A percentile compares a stretch with the other conserved stretches of the same genome.
phyloP scores from a whole-genome alignment of 2,329 filamentous ascomycete genomes.

The Penicillium sp. region DNA sequence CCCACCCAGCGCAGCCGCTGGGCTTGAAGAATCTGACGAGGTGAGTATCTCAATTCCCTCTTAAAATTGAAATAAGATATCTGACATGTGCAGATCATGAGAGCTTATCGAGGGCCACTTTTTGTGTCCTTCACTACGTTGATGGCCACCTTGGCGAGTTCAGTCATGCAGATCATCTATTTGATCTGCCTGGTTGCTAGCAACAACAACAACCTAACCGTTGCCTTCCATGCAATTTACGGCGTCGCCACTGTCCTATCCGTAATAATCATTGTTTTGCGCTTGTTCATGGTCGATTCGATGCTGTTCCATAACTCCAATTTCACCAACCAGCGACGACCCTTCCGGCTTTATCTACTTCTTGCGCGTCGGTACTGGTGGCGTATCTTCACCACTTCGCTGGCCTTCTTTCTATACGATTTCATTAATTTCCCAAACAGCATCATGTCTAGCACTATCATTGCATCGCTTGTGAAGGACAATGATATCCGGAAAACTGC shows the following conservation, averaged over 20 bases:
- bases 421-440: slow-evolving; percentile 48
- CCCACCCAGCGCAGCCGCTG: slow-evolving; percentile 46
- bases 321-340: slow-evolving; percentile 36
- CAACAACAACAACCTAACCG: slow-evolving; percentile 41
- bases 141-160: slow-evolving; percentile 43
- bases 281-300: slow-evolving; percentile 45
- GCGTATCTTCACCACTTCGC: slow-evolving; percentile 39
- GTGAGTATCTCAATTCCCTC: slow-evolving; percentile 19
- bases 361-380: slow-evolving; percentile 38
- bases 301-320: slow-evolving; percentile 43
- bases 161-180: slow-evolving; percentile 46
- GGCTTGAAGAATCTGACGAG: slow-evolving; percentile 44
- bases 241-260: slow-evolving; percentile 43
- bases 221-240: slow-evolving; percentile 41
- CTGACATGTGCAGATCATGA: slow-evolving; percentile 25
- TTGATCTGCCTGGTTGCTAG: slow-evolving; percentile 44
- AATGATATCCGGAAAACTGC: slow-evolving; percentile 43
- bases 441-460: slow-evolving; percentile 45
- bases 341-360: slow-evolving; percentile 33
- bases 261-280: slow-evolving; percentile 40
- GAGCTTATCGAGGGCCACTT: slow-evolving; percentile 41
- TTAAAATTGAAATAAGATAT: neutral
- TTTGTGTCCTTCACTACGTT: slow-evolving; percentile 46
- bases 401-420: slow-evolving; percentile 46
- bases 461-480: slow-evolving; percentile 41